Evolutionary conservation across 148 eudicot genomes (phyloP).

Genomic region (Camellia sinensis): DNA sequence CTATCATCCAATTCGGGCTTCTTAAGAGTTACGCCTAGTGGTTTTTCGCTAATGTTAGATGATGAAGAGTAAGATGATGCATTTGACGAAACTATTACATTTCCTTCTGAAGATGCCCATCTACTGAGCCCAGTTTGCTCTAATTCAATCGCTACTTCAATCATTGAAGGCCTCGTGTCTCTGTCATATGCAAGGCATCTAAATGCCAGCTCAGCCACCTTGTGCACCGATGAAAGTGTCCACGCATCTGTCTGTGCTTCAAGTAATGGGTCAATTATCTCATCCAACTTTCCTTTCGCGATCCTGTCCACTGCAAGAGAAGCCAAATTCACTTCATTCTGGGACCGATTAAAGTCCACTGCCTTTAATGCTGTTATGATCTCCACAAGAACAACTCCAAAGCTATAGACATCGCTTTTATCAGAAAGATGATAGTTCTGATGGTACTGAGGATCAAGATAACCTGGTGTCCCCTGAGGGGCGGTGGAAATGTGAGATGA

Average conservation of each 20-base stretch:
- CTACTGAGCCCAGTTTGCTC: conserved; percentile 40
- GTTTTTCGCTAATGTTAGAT: conserved; percentile 23
- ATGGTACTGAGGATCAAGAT: conserved; percentile 79
- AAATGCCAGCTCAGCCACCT: conserved; percentile 51
- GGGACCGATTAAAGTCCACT: conserved; percentile 53
- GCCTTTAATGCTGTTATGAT: conserved; percentile 57
- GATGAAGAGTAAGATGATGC: conserved; percentile 22
- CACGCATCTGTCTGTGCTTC: conserved; percentile 28
- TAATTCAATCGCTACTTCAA: conserved; percentile 46
- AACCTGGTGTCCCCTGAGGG: conserved; percentile 79
- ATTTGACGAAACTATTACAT: conserved; percentile 18
- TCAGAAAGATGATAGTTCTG: conserved; percentile 64
- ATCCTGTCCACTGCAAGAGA: conserved; percentile 46
- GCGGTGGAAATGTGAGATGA: conserved; percentile 67
- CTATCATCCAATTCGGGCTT: conserved; percentile 8
- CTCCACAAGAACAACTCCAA: conserved; percentile 70
- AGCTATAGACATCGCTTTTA: conserved; percentile 70
- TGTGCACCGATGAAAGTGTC: conserved; percentile 34
- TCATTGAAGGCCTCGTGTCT: conserved; percentile 56
- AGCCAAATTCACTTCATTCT: conserved; percentile 61
- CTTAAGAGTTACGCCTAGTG: not conserved
- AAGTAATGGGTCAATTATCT: conserved; percentile 56
- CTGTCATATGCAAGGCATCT: conserved; percentile 46
- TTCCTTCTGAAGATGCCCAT: conserved; percentile 20
- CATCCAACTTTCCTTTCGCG: conserved; percentile 41